Evolutionary conservation across 306 rosid species (phyloP).

Genomic region (Luffa aegyptiaca): DNA sequence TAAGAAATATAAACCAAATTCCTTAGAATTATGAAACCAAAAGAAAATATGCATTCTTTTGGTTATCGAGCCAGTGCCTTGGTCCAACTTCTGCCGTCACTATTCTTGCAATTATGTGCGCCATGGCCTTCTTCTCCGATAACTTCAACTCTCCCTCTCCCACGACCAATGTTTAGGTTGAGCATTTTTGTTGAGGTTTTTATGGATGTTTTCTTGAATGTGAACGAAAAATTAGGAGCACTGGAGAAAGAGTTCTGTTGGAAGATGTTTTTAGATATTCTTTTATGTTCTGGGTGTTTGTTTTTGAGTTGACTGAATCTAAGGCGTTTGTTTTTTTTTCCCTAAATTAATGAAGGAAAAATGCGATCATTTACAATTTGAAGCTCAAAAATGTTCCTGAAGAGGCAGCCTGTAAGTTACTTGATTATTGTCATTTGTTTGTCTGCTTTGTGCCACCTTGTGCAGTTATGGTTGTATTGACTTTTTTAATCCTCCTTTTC

Average conservation of each 20-base stretch:
- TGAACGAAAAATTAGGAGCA: too few relatives aligned
- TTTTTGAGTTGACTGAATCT: neutral
- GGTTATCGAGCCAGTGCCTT: slow-evolving; percentile 54
- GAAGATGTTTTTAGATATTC: neutral
- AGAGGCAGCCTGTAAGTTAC: slow-evolving; percentile 50
- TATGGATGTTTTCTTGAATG: too few relatives aligned
- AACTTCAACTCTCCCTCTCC: slow-evolving; percentile 48
- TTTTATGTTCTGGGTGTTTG: neutral
- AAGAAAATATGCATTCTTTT: slow-evolving; percentile 45
- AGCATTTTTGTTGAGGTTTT: neutral
- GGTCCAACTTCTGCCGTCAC: slow-evolving; percentile 46
- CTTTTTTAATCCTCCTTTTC: too few relatives aligned
- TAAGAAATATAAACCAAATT: neutral
- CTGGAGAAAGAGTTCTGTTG: too few relatives aligned
- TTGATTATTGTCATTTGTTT: neutral
- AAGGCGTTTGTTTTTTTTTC: slow-evolving; percentile 10
- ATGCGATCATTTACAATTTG: too few relatives aligned
- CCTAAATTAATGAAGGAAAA: too few relatives aligned
- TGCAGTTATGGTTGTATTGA: too few relatives aligned
- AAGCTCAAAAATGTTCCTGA: slow-evolving; percentile 31
- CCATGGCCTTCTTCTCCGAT: slow-evolving; percentile 57
- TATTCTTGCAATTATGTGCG: slow-evolving; percentile 49
- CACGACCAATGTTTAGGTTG: slow-evolving; percentile 43
- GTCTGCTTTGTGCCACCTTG: too few relatives aligned
- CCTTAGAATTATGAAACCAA: neutral